These are phyloP conservation scores for Perkinsela sp. DNA, from an alignment of 208 protist species.

Conservation along the genomic window DNA sequence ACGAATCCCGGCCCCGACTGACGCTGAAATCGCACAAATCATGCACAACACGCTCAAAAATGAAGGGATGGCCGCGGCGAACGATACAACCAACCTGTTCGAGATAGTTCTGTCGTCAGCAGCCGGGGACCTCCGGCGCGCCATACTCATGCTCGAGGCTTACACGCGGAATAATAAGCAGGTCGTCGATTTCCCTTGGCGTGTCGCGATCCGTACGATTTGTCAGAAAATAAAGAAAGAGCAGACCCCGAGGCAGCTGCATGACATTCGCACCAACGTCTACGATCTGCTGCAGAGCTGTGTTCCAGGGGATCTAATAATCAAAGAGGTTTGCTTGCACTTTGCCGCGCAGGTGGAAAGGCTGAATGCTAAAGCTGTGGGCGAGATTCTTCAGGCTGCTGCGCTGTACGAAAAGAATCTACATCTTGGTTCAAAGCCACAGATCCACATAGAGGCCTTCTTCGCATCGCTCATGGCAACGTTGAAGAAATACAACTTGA, in stretches of 20 bases:
- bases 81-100: slow-evolving; percentile 24
- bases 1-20: slow-evolving; percentile 72
- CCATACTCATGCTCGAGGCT: slow-evolving; percentile 86
- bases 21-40: slow-evolving; percentile 51
- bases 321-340: slow-evolving; percentile 45
- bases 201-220: slow-evolving; percentile 68
- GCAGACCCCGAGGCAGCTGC: slow-evolving; percentile 72
- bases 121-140: slow-evolving; percentile 80
- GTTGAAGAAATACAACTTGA: slow-evolving; percentile 13
- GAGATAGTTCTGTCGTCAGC: slow-evolving; percentile 22
- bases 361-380: slow-evolving; percentile 26
- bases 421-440: slow-evolving; percentile 79
- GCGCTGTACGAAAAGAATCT: slow-evolving; percentile 84
- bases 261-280: slow-evolving; percentile 72
- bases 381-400: slow-evolving; percentile 29
- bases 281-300: slow-evolving; percentile 94
- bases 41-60: slow-evolving; percentile 27
- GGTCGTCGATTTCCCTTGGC: slow-evolving; percentile 77
- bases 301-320: slow-evolving; percentile 82
- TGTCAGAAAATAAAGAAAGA: slow-evolving; percentile 62
- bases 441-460: slow-evolving; percentile 96
- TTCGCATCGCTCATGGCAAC: slow-evolving; percentile 46
- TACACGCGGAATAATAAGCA: slow-evolving; percentile 22
- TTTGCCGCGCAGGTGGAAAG: slow-evolving; percentile 39
- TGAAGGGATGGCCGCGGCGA: slow-evolving; percentile 12